A percentile compares a stretch with the other conserved stretches of the same genome.
Conservation (phyloP, 352 stramenopile species). For the Globisporangium orthogonon region DNA sequence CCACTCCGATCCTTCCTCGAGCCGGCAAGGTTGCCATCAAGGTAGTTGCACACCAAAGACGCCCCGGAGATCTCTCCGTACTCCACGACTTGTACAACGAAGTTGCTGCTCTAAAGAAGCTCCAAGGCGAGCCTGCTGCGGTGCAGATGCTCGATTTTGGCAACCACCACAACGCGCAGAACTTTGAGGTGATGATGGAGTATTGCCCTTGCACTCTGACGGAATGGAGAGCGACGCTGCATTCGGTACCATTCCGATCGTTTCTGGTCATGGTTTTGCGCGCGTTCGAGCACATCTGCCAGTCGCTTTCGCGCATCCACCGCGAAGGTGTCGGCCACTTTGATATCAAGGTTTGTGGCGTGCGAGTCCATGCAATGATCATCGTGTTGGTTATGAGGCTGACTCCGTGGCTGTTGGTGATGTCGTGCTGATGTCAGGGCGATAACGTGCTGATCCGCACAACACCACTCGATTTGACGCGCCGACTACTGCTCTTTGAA, state of each 20-base stretch:
- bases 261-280: conserved; percentile 34
- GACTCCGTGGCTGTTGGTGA: background rate
- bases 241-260: conserved; percentile 27
- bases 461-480: conserved; percentile 23
- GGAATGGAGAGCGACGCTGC: conserved; percentile 30
- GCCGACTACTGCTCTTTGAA: conserved; percentile 19
- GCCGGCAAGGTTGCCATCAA: conserved; percentile 36
- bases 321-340: conserved; percentile 44
- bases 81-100: conserved; percentile 46
- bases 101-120: conserved; percentile 35
- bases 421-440: conserved; percentile 17
- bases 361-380: background rate
- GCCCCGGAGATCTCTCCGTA: conserved; percentile 33
- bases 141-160: conserved; percentile 60
- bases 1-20: conserved; percentile 13
- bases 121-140: conserved; percentile 38
- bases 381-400: background rate
- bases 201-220: conserved; percentile 46
- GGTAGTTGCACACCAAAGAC: conserved; percentile 35
- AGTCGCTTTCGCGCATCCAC: conserved; percentile 34
- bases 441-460: conserved; percentile 59
- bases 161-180: conserved; percentile 27
- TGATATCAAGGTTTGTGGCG: conserved; percentile 49
- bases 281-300: conserved; percentile 32
- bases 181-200: conserved; percentile 55